Conservation (phyloP, 768 basidiomycete species). For the Lentinula sp. region DNA sequence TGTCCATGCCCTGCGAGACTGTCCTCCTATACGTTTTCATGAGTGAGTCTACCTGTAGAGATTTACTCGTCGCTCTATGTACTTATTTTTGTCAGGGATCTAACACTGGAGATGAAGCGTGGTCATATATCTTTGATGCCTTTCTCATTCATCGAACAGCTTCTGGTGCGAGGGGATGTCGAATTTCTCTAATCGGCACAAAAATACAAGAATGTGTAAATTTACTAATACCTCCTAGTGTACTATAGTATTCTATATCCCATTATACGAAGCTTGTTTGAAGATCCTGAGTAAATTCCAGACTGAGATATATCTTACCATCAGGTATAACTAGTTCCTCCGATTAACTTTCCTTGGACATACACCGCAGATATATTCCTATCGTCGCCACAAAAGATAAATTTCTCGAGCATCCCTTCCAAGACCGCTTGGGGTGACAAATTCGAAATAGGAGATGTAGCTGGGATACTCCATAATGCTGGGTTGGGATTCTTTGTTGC, state of each 20-base stretch:
- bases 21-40: conserved; percentile 60
- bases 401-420: conserved; percentile 67
- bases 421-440: conserved; percentile 31
- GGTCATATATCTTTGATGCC: conserved; percentile 79
- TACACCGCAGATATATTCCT: conserved; percentile 79
- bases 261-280: neutral
- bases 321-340: conserved; percentile 37
- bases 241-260: neutral
- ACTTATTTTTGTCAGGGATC: conserved; percentile 44
- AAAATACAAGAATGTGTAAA: neutral
- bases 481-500: conserved; percentile 29
- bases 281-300: neutral
- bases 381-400: conserved; percentile 84
- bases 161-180: conserved; percentile 65
- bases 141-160: conserved; percentile 70
- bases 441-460: conserved; percentile 23
- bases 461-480: conserved; percentile 46
- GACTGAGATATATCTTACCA: neutral
- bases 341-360: conserved; percentile 76
- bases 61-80: neutral
- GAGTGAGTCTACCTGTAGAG: conserved; percentile 42
- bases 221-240: neutral
- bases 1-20: conserved; percentile 68
- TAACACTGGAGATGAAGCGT: conserved; percentile 65
- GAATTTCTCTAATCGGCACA: conserved; percentile 52